Base-by-base conservation (phyloP, 2,329 filamentous ascomycete species). In the Pseudocercospora fijiensis region DNA sequence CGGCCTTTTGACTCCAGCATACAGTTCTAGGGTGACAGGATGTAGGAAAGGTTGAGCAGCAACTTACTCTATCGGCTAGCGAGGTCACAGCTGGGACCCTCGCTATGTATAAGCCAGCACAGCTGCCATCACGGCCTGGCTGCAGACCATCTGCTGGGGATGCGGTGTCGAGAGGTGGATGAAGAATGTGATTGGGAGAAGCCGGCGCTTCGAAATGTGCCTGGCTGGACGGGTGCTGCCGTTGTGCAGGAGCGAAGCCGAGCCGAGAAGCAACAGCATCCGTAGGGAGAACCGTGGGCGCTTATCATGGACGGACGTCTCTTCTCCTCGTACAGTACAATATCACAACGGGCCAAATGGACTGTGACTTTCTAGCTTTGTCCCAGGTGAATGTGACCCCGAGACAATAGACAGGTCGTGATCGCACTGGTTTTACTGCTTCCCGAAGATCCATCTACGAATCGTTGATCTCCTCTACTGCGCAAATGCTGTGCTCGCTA, bases 51-150 rank as follows among this genome's bases (percentile, higher is more conserved):
- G 56, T 43, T 58, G 65, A 60, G 45, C 62, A 60, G 58, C 55
- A 65, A 69, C 67, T 64, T 67, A 69, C 67, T 59, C 27, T 51
- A 61, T 41, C 24, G 56, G 56, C 52, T 64, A 30, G 53, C 51
- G 61, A 60, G 51, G 58, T 63, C 62, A 65, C 65, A 59, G 62
- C 47, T 65, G 66, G 60, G 58, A 55, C 47, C 47, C 61, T 65
- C 51, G 59, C 57, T 62, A 63, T 60, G 51, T 63, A 65, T 66
- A 58, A 33, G 30, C 41, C 28, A 47, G 41, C 33, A 28, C 59
- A 27, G 55, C 28, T 45, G 53, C 65, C 60, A 61, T 67, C 62
- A 64, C 62, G 57, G 62, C 47, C 57, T 37, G 51, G 45, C 41
- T 67, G 65, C 62, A 65, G 62, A 43, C 60, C 61, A 60, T 10